Conservation (phyloP, 805 yeast species). For the Hanseniaspora clermontiae region DNA sequence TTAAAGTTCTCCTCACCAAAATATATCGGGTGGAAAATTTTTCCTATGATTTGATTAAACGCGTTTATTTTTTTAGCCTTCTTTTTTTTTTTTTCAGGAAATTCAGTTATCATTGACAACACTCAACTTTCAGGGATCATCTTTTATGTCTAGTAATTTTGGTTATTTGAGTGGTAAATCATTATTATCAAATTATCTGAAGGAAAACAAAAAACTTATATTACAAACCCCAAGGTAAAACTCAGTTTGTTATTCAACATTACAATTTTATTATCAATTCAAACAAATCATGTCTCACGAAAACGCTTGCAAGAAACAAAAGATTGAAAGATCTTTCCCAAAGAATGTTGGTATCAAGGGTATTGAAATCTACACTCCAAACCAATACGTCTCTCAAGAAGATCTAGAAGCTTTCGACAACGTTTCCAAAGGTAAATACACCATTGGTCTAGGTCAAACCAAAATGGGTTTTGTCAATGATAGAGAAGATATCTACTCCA, state of each 20-base stretch:
- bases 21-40: conserved; percentile 1
- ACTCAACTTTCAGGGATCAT: neutral
- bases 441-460: conserved; percentile 97
- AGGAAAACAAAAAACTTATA: too few species aligned
- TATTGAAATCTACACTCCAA: conserved; percentile 82
- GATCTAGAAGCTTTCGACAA: conserved; percentile 78
- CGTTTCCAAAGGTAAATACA: conserved; percentile 87
- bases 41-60: neutral
- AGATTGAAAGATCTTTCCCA: conserved; percentile 29
- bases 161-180: neutral
- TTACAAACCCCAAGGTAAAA: neutral
- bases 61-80: neutral
- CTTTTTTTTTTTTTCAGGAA: neutral
- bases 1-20: neutral
- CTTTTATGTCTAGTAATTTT: neutral
- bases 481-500: conserved; percentile 91
- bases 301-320: conserved; percentile 10
- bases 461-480: conserved; percentile 96
- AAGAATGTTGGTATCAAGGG: conserved; percentile 94
- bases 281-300: conserved; percentile 2
- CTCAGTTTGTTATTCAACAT: neutral
- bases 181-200: too few species aligned
- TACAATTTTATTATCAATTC: neutral
- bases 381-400: conserved; percentile 69
- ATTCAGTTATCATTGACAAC: neutral